These are phyloP conservation scores for Neopestalotiopsis clavispora DNA, from an alignment of 2,329 filamentous ascomycete species.

Conservation along the genomic window DNA sequence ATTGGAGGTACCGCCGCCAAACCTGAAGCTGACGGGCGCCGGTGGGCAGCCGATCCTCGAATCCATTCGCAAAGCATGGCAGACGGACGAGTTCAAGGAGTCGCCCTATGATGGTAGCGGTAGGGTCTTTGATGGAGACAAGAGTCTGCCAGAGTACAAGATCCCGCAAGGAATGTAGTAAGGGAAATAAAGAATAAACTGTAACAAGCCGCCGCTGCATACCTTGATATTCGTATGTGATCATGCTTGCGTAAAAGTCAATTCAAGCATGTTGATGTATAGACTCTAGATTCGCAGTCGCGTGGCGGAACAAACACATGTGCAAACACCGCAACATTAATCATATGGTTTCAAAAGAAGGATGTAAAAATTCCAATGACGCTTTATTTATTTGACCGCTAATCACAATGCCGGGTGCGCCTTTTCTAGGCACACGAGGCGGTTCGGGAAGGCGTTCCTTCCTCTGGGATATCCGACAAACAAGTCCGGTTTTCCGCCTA, in stretches of 20 bases:
- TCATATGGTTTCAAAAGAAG: not conserved
- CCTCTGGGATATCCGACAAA: not conserved
- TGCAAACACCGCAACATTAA: not conserved
- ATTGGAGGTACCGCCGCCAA: conserved; percentile 44
- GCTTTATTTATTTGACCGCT: not conserved
- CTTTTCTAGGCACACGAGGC: not conserved
- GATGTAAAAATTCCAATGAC: not conserved
- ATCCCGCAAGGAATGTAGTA: conserved; percentile 26
- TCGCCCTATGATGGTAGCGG: conserved; percentile 54
- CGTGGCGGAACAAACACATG: not conserved
- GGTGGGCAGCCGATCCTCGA: conserved; percentile 45
- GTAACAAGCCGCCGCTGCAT: too few relatives aligned
- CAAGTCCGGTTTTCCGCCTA: not conserved
- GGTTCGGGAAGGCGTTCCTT: not conserved
- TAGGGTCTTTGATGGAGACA: conserved; percentile 46
- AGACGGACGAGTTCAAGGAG: conserved; percentile 26
- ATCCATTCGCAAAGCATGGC: conserved; percentile 38
- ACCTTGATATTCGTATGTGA: not conserved
- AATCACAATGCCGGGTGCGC: not conserved
- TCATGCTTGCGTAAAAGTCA: not conserved
- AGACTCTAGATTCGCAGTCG: not conserved
- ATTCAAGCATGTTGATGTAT: not conserved
- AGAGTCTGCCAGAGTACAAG: conserved; percentile 44
- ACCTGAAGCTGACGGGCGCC: conserved; percentile 47
- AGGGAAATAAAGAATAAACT: not conserved